phyloP scores from a whole-genome alignment of 495 filamentous ascomycete genomes.

The Penicillium maclennaniae region DNA sequence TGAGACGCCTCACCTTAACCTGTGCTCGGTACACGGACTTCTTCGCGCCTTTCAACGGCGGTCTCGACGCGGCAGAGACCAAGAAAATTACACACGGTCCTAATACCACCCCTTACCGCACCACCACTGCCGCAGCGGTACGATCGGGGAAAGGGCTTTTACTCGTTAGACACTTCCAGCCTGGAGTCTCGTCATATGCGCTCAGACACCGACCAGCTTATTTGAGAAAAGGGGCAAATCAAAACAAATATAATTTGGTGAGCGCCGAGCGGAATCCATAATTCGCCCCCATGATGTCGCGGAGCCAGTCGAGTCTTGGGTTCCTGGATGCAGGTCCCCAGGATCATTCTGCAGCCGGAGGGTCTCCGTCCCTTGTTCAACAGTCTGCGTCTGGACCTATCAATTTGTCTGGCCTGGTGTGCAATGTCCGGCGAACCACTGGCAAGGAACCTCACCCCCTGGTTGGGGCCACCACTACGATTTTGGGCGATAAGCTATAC shows the following conservation, averaged over 20 bases:
- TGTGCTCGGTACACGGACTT: not conserved
- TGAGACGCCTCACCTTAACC: not conserved
- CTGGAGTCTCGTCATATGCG: constrained; percentile 6
- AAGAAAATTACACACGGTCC: constrained; percentile 7
- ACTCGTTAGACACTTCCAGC: constrained; percentile 9
- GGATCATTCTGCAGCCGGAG: constrained; percentile 28
- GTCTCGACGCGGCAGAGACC: constrained; percentile 14
- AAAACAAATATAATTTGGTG: not conserved
- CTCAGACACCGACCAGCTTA: not conserved
- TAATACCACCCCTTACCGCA: constrained; percentile 9
- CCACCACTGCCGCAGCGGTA: constrained; percentile 10
- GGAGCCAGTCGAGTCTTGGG: constrained; percentile 46
- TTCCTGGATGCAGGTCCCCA: constrained; percentile 34
- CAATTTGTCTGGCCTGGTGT: constrained; percentile 83
- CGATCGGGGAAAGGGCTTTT: constrained; percentile 8
- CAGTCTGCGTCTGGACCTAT: constrained; percentile 45
- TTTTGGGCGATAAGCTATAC: constrained; percentile 90
- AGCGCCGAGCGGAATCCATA: constrained; percentile 2
- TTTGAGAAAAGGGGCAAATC: not conserved
- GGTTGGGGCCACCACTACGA: constrained; percentile 92
- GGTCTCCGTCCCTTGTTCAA: constrained; percentile 32
- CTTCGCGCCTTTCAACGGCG: not conserved
- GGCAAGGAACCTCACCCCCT: constrained; percentile 86
- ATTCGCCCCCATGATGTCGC: constrained; percentile 36
- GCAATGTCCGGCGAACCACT: constrained; percentile 88